phyloP scores from a whole-genome alignment of 306 rosid genomes.

The Dryas octopetala region DNA sequence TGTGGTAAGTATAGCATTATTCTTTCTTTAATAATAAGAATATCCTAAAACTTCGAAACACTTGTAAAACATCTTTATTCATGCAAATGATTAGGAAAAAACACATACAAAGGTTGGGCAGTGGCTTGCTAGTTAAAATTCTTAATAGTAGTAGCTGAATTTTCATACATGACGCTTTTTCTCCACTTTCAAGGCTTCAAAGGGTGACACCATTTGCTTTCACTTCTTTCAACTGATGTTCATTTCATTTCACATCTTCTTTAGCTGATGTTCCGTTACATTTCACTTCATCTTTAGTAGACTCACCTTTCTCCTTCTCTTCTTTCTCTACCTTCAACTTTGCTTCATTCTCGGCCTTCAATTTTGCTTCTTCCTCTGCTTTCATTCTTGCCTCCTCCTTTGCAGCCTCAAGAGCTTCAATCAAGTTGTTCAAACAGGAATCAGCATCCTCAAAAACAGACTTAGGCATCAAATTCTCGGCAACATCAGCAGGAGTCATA shows the following conservation, averaged over 20 bases:
- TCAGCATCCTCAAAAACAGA: slow-evolving; percentile 34
- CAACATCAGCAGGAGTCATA: slow-evolving; percentile 71
- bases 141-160: too few relatives aligned
- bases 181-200: background rate
- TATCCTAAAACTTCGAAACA: too few relatives aligned
- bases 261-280: slow-evolving; percentile 13
- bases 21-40: too few relatives aligned
- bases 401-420: slow-evolving; percentile 41
- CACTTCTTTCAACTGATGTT: background rate
- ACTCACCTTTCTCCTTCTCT: background rate
- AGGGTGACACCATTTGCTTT: slow-evolving; percentile 4
- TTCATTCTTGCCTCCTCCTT: slow-evolving; percentile 42
- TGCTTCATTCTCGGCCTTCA: slow-evolving; percentile 16
- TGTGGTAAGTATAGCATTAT: too few relatives aligned
- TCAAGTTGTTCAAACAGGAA: slow-evolving; percentile 42
- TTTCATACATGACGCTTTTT: too few relatives aligned
- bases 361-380: slow-evolving; percentile 23
- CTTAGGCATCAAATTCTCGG: slow-evolving; percentile 64
- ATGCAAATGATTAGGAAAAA: too few relatives aligned
- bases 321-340: slow-evolving; percentile 13
- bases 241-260: too few relatives aligned
- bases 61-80: too few relatives aligned
- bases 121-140: too few relatives aligned
- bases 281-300: slow-evolving; percentile 9
- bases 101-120: too few relatives aligned